Conservation (phyloP, 768 basidiomycete genomes). For the Mycena rosella region DNA sequence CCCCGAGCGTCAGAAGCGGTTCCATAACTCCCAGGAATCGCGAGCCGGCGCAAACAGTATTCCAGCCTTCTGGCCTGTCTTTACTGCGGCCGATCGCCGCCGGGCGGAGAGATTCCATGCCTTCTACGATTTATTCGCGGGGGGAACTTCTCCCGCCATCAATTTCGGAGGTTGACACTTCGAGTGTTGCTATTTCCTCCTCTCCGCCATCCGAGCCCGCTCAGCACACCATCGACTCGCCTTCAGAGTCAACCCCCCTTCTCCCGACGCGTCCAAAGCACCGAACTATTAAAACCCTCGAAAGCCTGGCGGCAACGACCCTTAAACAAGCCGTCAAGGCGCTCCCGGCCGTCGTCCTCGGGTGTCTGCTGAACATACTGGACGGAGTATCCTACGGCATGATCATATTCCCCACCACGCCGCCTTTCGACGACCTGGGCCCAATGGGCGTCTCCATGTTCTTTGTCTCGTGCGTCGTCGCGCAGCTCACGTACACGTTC, state of each 20-base stretch:
- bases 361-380: slow-evolving; percentile 87
- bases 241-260: slow-evolving; percentile 39
- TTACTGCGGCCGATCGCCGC: slow-evolving; percentile 45
- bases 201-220: slow-evolving; percentile 35
- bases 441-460: slow-evolving; percentile 96
- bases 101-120: slow-evolving; percentile 11
- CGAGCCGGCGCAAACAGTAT: neutral
- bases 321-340: slow-evolving; percentile 53
- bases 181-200: slow-evolving; percentile 13
- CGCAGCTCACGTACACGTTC: slow-evolving; percentile 87
- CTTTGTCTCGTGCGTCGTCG: slow-evolving; percentile 82
- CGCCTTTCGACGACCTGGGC: slow-evolving; percentile 85
- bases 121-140: slow-evolving; percentile 22
- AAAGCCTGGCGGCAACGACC: slow-evolving; percentile 36
- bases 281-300: slow-evolving; percentile 27
- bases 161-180: slow-evolving; percentile 27
- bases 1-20: slow-evolving; percentile 35
- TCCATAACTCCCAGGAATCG: slow-evolving; percentile 34
- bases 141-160: slow-evolving; percentile 31
- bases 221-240: slow-evolving; percentile 30
- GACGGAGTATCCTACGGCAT: slow-evolving; percentile 98
- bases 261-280: slow-evolving; percentile 17
- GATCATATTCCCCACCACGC: slow-evolving; percentile 92
- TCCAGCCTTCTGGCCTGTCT: slow-evolving; percentile 54
- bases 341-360: slow-evolving; percentile 89